Percentiles rank a stretch among this genome's conserved stretches.
These are phyloP conservation scores for Aspergillus wentii DNA, from an alignment of 495 filamentous ascomycete species.

Conservation along the genomic window DNA sequence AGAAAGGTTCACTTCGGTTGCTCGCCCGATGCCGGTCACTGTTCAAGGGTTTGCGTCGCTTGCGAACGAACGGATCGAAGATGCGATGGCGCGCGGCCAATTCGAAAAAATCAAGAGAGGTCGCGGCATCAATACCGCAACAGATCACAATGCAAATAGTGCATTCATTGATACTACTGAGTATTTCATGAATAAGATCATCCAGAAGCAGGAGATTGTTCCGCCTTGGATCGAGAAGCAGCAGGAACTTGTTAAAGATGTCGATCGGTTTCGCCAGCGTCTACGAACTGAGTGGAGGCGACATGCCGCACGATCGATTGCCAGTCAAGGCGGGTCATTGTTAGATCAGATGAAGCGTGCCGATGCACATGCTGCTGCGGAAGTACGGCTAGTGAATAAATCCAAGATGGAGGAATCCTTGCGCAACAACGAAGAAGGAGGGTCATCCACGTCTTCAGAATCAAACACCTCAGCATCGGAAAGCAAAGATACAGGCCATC, in stretches of 20 bases:
- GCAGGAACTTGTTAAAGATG: conserved; percentile 73
- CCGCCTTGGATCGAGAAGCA: conserved; percentile 87
- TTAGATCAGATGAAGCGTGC: conserved; percentile 71
- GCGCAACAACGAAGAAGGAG: conserved; percentile 5
- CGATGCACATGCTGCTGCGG: conserved; percentile 67
- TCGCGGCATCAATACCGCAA: conserved; percentile 60
- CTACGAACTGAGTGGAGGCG: conserved; percentile 82
- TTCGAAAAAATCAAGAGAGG: conserved; percentile 86
- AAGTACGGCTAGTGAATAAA: conserved; percentile 46
- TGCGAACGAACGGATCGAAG: conserved; percentile 90
- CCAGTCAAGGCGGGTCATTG: conserved; percentile 74
- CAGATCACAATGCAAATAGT: conserved; percentile 75
- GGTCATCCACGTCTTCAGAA: conserved; percentile 5
- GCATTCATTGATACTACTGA: conserved; percentile 96
- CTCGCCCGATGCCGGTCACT: conserved; percentile 70
- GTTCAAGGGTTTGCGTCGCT: conserved; percentile 74
- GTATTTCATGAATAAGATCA: conserved; percentile 98
- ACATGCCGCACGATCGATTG: conserved; percentile 75
- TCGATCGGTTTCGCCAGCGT: conserved; percentile 64
- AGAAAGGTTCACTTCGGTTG: conserved; percentile 71
- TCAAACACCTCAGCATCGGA: conserved; percentile 5
- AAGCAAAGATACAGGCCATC: conserved; percentile 10
- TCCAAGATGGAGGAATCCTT: conserved; percentile 44
- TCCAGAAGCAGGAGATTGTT: conserved; percentile 76
- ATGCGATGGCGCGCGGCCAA: conserved; percentile 86